Conservation (phyloP, 805 yeast genomes). For the Saturnispora dispora region DNA sequence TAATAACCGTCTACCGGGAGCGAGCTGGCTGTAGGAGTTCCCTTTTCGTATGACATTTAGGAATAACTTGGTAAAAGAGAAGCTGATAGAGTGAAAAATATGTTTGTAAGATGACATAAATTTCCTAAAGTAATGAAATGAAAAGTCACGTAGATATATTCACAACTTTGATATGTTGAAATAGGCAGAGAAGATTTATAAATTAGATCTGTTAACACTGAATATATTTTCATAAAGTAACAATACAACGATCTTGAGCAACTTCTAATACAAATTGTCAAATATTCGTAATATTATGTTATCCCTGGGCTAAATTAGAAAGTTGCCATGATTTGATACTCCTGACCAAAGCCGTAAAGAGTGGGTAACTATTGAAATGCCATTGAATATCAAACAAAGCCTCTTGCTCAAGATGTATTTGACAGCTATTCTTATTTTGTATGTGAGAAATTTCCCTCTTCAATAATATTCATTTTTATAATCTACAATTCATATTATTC, state of each 20-base stretch:
- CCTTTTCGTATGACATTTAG: background rate
- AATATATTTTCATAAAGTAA: no score
- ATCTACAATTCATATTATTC: background rate
- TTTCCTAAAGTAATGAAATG: background rate
- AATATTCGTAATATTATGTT: no score
- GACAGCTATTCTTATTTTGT: background rate
- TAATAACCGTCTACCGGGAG: conserved; percentile 12
- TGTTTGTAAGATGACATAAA: background rate
- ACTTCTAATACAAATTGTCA: no score
- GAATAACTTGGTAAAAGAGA: background rate
- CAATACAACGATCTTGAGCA: no score
- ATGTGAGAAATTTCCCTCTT: background rate
- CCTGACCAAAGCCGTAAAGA: background rate
- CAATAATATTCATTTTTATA: background rate
- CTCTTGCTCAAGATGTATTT: background rate
- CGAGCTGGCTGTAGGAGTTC: conserved; percentile 6
- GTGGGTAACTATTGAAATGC: background rate
- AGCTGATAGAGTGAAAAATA: background rate
- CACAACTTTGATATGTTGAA: no score
- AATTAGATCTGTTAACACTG: background rate
- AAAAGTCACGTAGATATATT: background rate
- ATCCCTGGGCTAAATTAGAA: no score
- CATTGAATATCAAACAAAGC: background rate
- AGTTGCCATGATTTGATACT: background rate
- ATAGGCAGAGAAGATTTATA: no score